Base-by-base conservation (phyloP, 2,329 filamentous ascomycete species). In the Stagonosporopsis cucurbitacearum region DNA sequence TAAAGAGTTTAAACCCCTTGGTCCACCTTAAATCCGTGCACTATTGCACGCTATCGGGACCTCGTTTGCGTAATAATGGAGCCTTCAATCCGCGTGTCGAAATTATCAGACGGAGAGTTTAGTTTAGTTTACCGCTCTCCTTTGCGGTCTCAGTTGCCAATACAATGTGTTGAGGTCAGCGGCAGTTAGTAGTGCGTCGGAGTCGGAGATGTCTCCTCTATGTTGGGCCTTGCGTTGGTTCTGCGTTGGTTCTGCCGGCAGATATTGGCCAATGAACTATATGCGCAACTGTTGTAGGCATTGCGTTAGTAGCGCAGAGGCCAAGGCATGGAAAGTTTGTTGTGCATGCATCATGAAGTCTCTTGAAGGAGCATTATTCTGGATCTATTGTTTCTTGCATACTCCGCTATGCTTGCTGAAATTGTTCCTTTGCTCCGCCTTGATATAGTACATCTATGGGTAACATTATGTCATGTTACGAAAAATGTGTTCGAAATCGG, bases 311-410 rank as follows among this genome's bases (percentile, higher is more conserved):
- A 9, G 19, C 6, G 6, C 23, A 15, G 7, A 23, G 6, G 1
- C 23, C 2, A 13, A 28, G 4, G n/a, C 6, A 20, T 36, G 1
- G 15, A 9, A 26, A 22, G 4, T 23, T 43, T 20, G 41, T 43
- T 48, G 44, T 32, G 43, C 37, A 54, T 54, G 43, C 32, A 25
- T 43, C 44, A 48, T 54, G 43, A 43, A 17, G 20, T 39, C 37
- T 48, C 32, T 2, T 1, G n/a, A 13, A 12, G 30, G 42, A 30
- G 37, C 28, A n/a, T n/a, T 9, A 35, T 43, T 19, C 6, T 7
- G 13, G 28, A 19, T 47, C 36, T 53, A 47, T 28, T 12, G 36
- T 23, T 46, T 28, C n/a, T 17, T 28, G 36, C 35, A 28, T 15
- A 22, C 35, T 28, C 17, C n/a, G 22, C 26, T 35, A 46, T 5